Conservation (phyloP, 2,329 filamentous ascomycete species). For the Stagonosporopsis cucurbitacearum region DNA sequence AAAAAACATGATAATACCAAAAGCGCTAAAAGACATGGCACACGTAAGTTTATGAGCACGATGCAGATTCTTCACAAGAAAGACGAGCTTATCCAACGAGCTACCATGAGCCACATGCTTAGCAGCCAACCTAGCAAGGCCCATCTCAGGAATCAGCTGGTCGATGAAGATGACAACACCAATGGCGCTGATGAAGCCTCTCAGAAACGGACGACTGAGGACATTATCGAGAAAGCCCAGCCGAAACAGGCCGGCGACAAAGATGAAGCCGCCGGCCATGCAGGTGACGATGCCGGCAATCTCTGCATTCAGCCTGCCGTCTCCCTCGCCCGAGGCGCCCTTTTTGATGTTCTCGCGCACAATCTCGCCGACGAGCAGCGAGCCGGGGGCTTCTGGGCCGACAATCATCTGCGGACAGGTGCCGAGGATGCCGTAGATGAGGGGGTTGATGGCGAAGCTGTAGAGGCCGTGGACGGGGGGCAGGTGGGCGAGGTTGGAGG, state of each 20-base stretch:
- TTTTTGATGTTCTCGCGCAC: slow-evolving; percentile 77
- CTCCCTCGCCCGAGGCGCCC: slow-evolving; percentile 68
- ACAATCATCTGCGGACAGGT: slow-evolving; percentile 94
- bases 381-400: slow-evolving; percentile 92
- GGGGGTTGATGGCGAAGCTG: slow-evolving; percentile 88
- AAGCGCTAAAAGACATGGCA: slow-evolving; percentile 77
- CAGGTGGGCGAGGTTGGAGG: slow-evolving; percentile 89
- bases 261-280: slow-evolving; percentile 84
- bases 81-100: slow-evolving; percentile 82
- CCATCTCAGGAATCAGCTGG: slow-evolving; percentile 89
- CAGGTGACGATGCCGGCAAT: slow-evolving; percentile 89
- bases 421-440: slow-evolving; percentile 89
- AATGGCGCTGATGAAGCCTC: slow-evolving; percentile 96
- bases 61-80: slow-evolving; percentile 71
- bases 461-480: slow-evolving; percentile 94
- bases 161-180: slow-evolving; percentile 96
- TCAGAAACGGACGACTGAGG: slow-evolving; percentile 86
- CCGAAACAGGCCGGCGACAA: slow-evolving; percentile 83
- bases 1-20: slow-evolving; percentile 88
- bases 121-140: slow-evolving; percentile 71
- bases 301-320: slow-evolving; percentile 75
- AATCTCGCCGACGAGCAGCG: slow-evolving; percentile 85
- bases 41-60: slow-evolving; percentile 77
- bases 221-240: slow-evolving; percentile 95
- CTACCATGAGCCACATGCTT: slow-evolving; percentile 81